phyloP scores from a whole-genome alignment of 1,284 basidiomycete genomes.

The Ustilago bromivora region DNA sequence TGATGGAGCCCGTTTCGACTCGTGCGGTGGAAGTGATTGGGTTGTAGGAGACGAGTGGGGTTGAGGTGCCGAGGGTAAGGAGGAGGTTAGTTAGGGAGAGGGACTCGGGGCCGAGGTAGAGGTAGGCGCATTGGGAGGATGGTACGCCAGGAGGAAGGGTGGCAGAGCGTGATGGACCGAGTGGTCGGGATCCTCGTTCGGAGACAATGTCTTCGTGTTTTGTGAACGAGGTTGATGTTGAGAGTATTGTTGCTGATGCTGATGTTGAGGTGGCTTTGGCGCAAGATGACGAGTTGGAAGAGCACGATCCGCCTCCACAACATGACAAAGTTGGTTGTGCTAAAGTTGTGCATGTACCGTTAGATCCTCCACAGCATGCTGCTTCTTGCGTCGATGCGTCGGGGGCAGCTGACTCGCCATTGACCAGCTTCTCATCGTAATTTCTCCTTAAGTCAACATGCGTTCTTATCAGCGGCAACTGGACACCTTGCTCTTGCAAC shows the following conservation, averaged over 20 bases:
- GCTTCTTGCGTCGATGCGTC: background rate
- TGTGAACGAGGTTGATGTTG: constrained; percentile 31
- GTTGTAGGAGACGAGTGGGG: constrained; percentile 79
- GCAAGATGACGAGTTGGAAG: constrained; percentile 12
- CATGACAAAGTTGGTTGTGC: constrained; percentile 1
- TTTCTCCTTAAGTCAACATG: constrained; percentile 56
- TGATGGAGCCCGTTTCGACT: constrained; percentile 75
- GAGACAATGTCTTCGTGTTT: constrained; percentile 46
- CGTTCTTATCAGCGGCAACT: constrained; percentile 40
- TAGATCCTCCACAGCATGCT: constrained; percentile 4
- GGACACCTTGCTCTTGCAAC: constrained; percentile 24
- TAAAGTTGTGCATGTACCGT: background rate
- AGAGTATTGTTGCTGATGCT: constrained; percentile 54
- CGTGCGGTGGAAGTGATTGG: constrained; percentile 73
- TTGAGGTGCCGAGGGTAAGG: constrained; percentile 56
- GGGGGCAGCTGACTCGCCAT: constrained; percentile 17
- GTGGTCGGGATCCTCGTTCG: constrained; percentile 55
- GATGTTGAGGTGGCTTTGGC: constrained; percentile 22
- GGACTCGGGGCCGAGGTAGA: constrained; percentile 88
- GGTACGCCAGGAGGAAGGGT: constrained; percentile 18
- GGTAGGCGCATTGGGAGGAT: constrained; percentile 71
- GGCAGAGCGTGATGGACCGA: constrained; percentile 40
- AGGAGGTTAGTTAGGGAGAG: constrained; percentile 86
- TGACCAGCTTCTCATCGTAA: constrained; percentile 51
- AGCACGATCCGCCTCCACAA: constrained; percentile 13